A percentile compares a stretch with the other conserved stretches of the same genome.
Evolutionary conservation across 305 asterid genomes (phyloP).

Genomic region (Fraxinus angustifolia): DNA sequence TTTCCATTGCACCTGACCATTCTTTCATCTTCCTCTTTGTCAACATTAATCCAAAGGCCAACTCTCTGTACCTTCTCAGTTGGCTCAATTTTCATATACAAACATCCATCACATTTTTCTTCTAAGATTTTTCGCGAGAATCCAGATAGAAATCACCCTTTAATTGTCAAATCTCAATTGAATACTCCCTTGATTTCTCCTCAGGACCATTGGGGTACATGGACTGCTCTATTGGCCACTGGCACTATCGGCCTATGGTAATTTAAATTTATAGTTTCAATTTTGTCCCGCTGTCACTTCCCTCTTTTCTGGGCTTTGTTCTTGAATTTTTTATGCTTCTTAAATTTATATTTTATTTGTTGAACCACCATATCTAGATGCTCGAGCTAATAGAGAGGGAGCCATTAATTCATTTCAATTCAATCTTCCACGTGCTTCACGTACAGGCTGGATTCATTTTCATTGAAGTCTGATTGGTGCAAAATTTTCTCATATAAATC

Average conservation of each 20-base stretch:
- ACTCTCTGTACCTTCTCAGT: background rate
- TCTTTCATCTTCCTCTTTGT: slow-evolving; percentile 15
- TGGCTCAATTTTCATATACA: slow-evolving; percentile 21
- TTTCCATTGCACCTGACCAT: slow-evolving; percentile 29
- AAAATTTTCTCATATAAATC: background rate
- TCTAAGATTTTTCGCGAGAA: slow-evolving; percentile 11
- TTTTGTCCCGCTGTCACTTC: background rate
- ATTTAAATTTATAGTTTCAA: background rate
- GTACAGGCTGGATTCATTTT: background rate
- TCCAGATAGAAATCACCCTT: background rate
- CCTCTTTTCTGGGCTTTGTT: background rate
- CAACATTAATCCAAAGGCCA: background rate
- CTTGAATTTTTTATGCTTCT: background rate
- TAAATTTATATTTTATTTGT: background rate
- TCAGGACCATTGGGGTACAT: slow-evolving; percentile 75
- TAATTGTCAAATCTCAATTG: slow-evolving; percentile 33
- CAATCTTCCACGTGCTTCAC: background rate
- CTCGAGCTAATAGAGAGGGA: background rate
- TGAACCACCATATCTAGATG: background rate
- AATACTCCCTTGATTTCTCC: slow-evolving; percentile 63
- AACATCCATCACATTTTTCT: slow-evolving; percentile 10
- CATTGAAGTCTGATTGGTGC: background rate
- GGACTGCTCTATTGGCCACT: slow-evolving; percentile 79
- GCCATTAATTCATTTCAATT: background rate
- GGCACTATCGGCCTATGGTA: slow-evolving; percentile 85